Evolutionary conservation across 2,329 filamentous ascomycete species (phyloP).

Genomic region (Trichoderma sp.): DNA sequence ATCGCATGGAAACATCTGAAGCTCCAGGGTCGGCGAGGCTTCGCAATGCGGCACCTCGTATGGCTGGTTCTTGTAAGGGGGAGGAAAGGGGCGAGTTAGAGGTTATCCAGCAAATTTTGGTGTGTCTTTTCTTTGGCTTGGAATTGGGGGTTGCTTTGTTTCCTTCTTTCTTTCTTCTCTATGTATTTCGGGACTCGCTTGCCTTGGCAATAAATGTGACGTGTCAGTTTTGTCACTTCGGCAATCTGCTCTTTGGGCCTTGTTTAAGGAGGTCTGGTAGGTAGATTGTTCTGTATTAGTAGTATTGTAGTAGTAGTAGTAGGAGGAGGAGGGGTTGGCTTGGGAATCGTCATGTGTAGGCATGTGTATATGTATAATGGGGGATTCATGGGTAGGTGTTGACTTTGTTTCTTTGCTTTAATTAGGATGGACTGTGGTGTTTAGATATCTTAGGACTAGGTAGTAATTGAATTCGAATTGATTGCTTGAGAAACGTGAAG

Average conservation of each 20-base stretch:
- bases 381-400: too few species aligned
- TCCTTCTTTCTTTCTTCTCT: too few species aligned
- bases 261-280: conserved; percentile 3
- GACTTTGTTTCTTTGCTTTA: too few species aligned
- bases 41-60: not conserved
- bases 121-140: conserved; percentile 13
- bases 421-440: too few species aligned
- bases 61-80: not conserved
- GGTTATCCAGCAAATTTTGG: not conserved
- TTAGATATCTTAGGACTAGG: too few species aligned
- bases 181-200: conserved; percentile 1
- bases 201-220: conserved; percentile 23
- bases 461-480: too few species aligned
- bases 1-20: conserved; percentile 16
- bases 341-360: too few species aligned
- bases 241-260: not conserved
- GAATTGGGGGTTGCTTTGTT: not conserved
- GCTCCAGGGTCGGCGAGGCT: not conserved
- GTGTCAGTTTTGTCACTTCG: conserved; percentile 10
- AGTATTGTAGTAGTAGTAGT: not conserved
- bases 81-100: not conserved
- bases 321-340: too few species aligned
- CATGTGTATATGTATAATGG: too few species aligned
- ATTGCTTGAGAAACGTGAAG: too few species aligned
- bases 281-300: conserved; percentile 23